Evolutionary conservation across 805 yeast species (phyloP).

Genomic region (Metschnikowia orientalis): DNA sequence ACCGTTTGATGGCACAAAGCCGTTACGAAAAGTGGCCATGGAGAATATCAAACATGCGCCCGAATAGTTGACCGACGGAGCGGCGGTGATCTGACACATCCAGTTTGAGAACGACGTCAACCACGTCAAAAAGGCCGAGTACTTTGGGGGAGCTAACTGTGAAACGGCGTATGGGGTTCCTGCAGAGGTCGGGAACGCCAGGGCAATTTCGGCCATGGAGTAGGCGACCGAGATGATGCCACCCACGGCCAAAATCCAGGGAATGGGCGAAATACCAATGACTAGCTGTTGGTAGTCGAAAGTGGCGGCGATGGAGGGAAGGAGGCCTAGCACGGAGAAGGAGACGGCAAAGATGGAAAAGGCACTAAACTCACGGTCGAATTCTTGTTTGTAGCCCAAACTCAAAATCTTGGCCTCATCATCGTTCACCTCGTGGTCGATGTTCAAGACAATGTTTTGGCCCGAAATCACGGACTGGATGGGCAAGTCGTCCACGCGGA

Average conservation of each 20-base stretch:
- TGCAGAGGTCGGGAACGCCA: constrained; percentile 63
- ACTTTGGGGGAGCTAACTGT: constrained; percentile 53
- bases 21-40: constrained; percentile 35
- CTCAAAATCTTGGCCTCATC: constrained; percentile 55
- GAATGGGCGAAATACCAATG: constrained; percentile 58
- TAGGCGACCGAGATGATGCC: constrained; percentile 56
- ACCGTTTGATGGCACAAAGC: constrained; percentile 43
- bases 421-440: constrained; percentile 44
- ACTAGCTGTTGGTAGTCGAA: constrained; percentile 56
- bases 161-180: constrained; percentile 69
- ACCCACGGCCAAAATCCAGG: constrained; percentile 54
- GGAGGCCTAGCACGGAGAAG: constrained; percentile 58
- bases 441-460: constrained; percentile 34
- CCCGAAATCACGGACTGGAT: constrained; percentile 39
- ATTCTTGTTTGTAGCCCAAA: constrained; percentile 61
- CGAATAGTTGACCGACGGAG: constrained; percentile 57
- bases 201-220: constrained; percentile 61
- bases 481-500: constrained; percentile 34
- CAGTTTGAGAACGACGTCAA: constrained; percentile 61
- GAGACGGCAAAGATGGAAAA: constrained; percentile 59
- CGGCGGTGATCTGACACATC: constrained; percentile 58
- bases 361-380: constrained; percentile 54
- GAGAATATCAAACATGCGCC: constrained; percentile 57
- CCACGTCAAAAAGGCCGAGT: constrained; percentile 56
- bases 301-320: constrained; percentile 64